Base-by-base conservation (phyloP, 129 eudicot genomes). In the Flaveria bidentis region DNA sequence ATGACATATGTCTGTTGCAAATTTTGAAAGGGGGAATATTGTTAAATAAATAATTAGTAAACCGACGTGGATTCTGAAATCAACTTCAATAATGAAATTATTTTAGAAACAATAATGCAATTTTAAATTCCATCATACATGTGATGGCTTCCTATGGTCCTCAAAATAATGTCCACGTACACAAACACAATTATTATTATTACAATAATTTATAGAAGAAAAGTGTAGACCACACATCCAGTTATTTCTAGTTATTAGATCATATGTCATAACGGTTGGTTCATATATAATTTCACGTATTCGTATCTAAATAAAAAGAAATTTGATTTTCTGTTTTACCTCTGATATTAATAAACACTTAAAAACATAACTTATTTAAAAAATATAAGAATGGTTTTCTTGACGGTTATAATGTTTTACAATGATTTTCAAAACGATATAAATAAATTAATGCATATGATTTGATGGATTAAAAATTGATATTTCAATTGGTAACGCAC, bases 131-230 rank as follows among this genome's bases (percentile, higher is more conserved):
- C 41, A 47, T 60, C 39, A 71, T 47, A 47, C 72, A 60, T 60
- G 72, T 70, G 76, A 78, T 28, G 12, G 58, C 45, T 52, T 46
- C 74, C 33, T 66, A 12, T 52, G 46, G 12, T 63, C 33, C 71
- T 62, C 42, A 23, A 6, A 52, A 56, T 69, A 69, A 46, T 70
- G 52, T 44, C 76, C 76, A 78, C 82, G 71, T 78, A 58, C 45
- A 10, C 71, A 69, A 17, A 26, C 51, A 46, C 36, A 56, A 78
- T 78, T 58, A 78, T 69, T 69, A 69, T 44, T 58, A 78, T 69
- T 69, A 69, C 26, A 18, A 70, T 44, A 42, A 9, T 67, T 44
- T 67, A 67, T 18, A n/a, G 71, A 61, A 5, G 30, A 62, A 75
- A 61, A 75, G 18, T 65, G 45, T 61, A 25, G 16, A 23, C 49